Conservation (phyloP, 805 yeast genomes). For the Candida namnaoensis region DNA sequence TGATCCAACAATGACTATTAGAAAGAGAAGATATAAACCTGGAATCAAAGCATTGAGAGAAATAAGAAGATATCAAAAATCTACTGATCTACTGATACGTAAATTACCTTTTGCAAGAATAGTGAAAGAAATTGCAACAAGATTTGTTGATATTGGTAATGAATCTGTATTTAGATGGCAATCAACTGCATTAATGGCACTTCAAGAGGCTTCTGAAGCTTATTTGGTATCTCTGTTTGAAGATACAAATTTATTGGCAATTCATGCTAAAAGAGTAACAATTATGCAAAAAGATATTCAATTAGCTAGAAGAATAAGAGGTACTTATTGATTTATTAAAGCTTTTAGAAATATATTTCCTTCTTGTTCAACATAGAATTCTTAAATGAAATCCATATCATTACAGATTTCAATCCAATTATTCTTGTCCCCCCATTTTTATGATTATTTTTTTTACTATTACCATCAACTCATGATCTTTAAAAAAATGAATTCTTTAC, state of each 20-base stretch:
- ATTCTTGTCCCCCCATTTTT: no score
- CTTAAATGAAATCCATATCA: no score
- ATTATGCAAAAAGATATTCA: conserved; percentile 81
- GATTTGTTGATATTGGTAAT: conserved; percentile 35
- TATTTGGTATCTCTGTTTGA: conserved; percentile 64
- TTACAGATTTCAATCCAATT: no score
- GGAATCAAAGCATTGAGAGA: conserved; percentile 63
- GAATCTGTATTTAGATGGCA: conserved; percentile 69
- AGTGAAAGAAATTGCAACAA: conserved; percentile 64
- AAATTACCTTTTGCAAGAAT: conserved; percentile 74
- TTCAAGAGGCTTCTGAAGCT: conserved; percentile 80
- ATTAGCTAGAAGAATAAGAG: conserved; percentile 70
- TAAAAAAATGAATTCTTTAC: no score
- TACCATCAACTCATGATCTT: no score
- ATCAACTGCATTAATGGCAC: conserved; percentile 64
- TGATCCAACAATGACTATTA: conserved; percentile 31
- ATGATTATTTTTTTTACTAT: no score
- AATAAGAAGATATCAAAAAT: conserved; percentile 57
- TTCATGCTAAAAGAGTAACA: conserved; percentile 78
- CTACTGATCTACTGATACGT: conserved; percentile 58
- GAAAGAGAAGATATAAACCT: conserved; percentile 37
- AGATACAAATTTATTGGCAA: conserved; percentile 69
- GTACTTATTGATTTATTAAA: conserved; percentile 18
- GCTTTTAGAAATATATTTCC: no score
- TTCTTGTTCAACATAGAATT: no score